Conservation (phyloP, 108 stramenopile genomes). For the Pseudonitzschia multistriata region DNA sequence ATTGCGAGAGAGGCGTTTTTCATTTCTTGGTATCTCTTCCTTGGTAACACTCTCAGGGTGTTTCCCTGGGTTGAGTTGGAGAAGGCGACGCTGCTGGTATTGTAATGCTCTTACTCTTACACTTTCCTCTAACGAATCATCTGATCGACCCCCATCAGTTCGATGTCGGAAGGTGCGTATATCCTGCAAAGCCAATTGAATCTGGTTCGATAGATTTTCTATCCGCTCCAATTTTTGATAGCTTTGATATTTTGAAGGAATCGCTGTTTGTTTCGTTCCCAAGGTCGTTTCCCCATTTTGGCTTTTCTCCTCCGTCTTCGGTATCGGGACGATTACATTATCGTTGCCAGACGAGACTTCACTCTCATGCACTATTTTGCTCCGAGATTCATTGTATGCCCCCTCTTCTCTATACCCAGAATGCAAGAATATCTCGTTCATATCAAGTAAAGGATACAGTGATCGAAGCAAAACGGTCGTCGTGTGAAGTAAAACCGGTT, state of each 20-base stretch:
- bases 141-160: neutral
- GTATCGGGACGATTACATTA: neutral
- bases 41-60: neutral
- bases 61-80: neutral
- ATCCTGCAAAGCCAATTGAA: slow-evolving; percentile 13
- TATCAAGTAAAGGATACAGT: neutral
- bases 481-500: slow-evolving; percentile 10
- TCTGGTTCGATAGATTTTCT: slow-evolving; percentile 9
- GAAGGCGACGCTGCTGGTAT: slow-evolving; percentile 10
- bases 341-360: neutral
- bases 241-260: neutral
- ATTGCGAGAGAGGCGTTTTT: neutral
- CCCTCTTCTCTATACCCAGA: neutral
- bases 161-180: slow-evolving; percentile 16
- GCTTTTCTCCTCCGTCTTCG: neutral
- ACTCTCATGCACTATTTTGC: neutral
- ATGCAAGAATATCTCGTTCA: neutral
- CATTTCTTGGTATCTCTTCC: slow-evolving; percentile 1
- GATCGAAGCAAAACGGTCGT: slow-evolving; percentile 1
- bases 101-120: neutral
- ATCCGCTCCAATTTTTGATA: slow-evolving; percentile 7
- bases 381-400: neutral
- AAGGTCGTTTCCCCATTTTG: neutral
- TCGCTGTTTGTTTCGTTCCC: neutral
- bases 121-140: neutral